Evolutionary conservation across 2,329 filamentous ascomycete genomes (phyloP), one percentile per base, ranked within the genome.

Genomic region (Ophiognomonia clavigignenti-juglandacearum): DNA sequence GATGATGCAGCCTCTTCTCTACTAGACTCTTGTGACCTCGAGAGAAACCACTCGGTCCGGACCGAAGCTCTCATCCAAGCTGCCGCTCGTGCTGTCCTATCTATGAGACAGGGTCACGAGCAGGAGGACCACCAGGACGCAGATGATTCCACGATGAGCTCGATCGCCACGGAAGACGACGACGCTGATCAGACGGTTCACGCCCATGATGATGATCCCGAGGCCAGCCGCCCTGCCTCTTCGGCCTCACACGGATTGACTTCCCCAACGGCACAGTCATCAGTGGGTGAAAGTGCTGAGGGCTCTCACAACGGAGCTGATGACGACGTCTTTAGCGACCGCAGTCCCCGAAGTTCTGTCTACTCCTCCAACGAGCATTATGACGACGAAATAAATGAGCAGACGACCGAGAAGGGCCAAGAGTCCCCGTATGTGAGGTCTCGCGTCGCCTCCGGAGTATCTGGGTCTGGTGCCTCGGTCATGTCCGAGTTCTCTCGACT

Each of bases 261-360:
- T n/a, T 36, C 34, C 14, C 54, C 57, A 44, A 45, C 45, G 13
- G 39, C 48, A 11, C 50, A 57, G 4, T 56, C 54, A 6, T 56
- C 57, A 0, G 48, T 61, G 7, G 57, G 57, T 61, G 64, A 66
- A 10, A 60, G 55, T 14, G 68, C 62, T 7, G 69, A 75, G 39
- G 72, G 72, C 59, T 78, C 73, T 1, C 74, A 74, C 44, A 68
- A 76, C 49, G 73, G 72, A 24, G 65, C 67, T 36, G 75, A 78
- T 19, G 75, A 79, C 54, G 77, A 80, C 42, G 73, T 82, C 16
- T 82, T 82, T 57, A 81, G 76, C 61, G 75, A 76, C 54, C 70
- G 68, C 63, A 83, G 72, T 60, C 73, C 71, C 2, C 72, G 77
- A 32, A 81, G 75, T 59, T 82, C 78, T 1, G 59, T 78, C 46